Base-by-base conservation (phyloP, 2,329 filamentous ascomycete species). In the Colletotrichum incanum region DNA sequence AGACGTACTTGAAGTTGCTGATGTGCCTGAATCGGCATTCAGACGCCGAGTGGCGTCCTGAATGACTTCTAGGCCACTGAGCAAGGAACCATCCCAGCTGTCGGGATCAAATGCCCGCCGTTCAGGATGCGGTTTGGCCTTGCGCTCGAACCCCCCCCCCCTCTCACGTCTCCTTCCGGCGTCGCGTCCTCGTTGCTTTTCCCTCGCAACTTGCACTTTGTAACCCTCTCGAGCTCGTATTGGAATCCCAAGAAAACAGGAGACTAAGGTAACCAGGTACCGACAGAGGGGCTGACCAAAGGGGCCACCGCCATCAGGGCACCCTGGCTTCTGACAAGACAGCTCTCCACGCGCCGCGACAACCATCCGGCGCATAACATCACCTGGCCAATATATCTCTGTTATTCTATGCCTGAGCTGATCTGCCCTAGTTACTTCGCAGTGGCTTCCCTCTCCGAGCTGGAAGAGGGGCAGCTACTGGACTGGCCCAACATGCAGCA, bases 111-210 rank as follows among this genome's bases (percentile, higher is more conserved):
- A 26, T 28, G 37, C 14, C 49, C 49, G 20, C 52, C 11, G 23
- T 50, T 64, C 65, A 37, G 65, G 12, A 50, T 28, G 20, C 52
- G 23, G 45, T 20, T 47, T 34, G 54, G 47, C 39, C 61, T 39
- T 54, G 41, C 45, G 60, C 70, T 60, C 62, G 45, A 60, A 23
- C 28, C 69, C 20, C 34, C 11, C 16, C 47, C 28, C 69, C 20
- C 34, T 7, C 16, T 47, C 45, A 60, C 55, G n/a, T 55, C 31
- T 70, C 31, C 26, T 49, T 68, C 55, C 18, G 39, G 14, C 54
- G 52, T 59, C 58, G 45, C 66, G n/a, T 3, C 11, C 11, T 49
- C 18, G 14, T 72, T 72, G 43, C 70, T 70, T 72, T 72, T 72
- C 47, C 18, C 43, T 54, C 59, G 23, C 47, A 3, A 37, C 58